phyloP scores from a whole-genome alignment of 164 flowering plant species.

The Magnolia changhungtana region DNA sequence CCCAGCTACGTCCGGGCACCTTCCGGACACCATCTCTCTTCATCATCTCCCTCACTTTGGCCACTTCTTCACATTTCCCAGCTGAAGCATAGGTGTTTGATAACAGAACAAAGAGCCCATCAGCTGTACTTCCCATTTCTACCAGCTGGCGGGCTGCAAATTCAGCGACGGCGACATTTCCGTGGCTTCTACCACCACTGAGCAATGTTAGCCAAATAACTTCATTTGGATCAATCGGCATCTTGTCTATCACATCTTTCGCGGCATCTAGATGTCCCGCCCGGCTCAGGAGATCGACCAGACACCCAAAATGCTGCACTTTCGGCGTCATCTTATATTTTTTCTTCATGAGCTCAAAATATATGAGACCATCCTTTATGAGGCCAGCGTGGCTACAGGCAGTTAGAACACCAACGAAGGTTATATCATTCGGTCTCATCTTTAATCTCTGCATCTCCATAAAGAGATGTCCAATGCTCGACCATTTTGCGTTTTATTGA shows the following conservation, averaged over 20 bases:
- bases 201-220: slow-evolving; percentile 12
- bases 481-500: slow-evolving; percentile 46
- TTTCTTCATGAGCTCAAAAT: slow-evolving; percentile 19
- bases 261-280: slow-evolving; percentile 59
- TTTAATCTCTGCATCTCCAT: slow-evolving; percentile 13
- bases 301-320: too few species aligned
- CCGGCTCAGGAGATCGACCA: slow-evolving; percentile 77
- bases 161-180: slow-evolving; percentile 59
- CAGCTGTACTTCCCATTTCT: slow-evolving; percentile 64
- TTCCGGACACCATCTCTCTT: slow-evolving; percentile 59
- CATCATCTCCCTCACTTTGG: slow-evolving; percentile 52
- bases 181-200: slow-evolving; percentile 12
- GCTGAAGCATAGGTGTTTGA: slow-evolving; percentile 70
- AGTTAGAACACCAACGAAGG: slow-evolving; percentile 46
- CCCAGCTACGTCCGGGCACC: slow-evolving; percentile 77
- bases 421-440: slow-evolving; percentile 27
- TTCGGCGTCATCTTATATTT: slow-evolving; percentile 44
- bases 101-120: slow-evolving; percentile 71
- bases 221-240: slow-evolving; percentile 9
- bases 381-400: slow-evolving; percentile 71
- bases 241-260: slow-evolving; percentile 9
- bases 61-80: slow-evolving; percentile 63
- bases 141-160: slow-evolving; percentile 59
- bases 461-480: slow-evolving; percentile 70
- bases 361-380: slow-evolving; percentile 34